Percentiles rank a stretch among this genome's conserved stretches.
Conservation (phyloP, 441 rosid species). For the Raphanus hybrid region DNA sequence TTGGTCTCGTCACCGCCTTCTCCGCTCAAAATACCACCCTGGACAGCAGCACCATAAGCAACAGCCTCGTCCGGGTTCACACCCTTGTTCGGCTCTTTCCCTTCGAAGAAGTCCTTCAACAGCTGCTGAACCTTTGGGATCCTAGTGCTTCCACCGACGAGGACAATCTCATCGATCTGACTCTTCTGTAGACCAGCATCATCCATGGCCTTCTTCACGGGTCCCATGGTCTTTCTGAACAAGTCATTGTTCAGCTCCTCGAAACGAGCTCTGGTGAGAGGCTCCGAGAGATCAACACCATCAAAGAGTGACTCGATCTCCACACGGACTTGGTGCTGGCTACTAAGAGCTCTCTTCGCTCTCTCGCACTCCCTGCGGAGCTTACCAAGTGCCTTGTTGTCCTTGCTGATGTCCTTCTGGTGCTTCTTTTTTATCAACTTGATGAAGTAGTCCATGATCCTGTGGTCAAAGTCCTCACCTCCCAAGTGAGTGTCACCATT, state of each 20-base stretch:
- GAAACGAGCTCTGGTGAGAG: constrained; percentile 45
- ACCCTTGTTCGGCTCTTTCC: constrained; percentile 46
- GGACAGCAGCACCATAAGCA: constrained; percentile 58
- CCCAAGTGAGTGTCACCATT: constrained; percentile 36
- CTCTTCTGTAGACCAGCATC: constrained; percentile 49
- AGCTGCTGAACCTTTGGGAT: constrained; percentile 62
- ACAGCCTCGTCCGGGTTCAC: constrained; percentile 62
- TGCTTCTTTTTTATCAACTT: constrained; percentile 46
- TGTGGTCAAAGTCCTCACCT: constrained; percentile 48
- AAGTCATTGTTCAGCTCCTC: constrained; percentile 42
- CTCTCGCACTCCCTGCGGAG: constrained; percentile 47
- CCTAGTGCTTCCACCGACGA: constrained; percentile 59
- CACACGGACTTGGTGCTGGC: constrained; percentile 45
- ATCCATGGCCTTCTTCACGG: constrained; percentile 44
- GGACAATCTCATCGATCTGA: constrained; percentile 54
- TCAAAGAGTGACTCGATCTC: constrained; percentile 44
- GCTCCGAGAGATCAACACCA: constrained; percentile 44
- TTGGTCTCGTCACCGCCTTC: constrained; percentile 62
- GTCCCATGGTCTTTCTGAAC: constrained; percentile 37
- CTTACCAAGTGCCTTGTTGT: constrained; percentile 47
- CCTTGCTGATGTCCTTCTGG: constrained; percentile 45
- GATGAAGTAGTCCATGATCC: constrained; percentile 46
- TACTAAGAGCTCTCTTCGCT: constrained; percentile 46
- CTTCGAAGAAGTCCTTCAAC: constrained; percentile 51
- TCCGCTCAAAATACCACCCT: constrained; percentile 57